A percentile compares a stretch with the other conserved stretches of the same genome.
phyloP scores from a whole-genome alignment of 2,329 filamentous ascomycete species.

The Neofusicoccum kwambonambiense region DNA sequence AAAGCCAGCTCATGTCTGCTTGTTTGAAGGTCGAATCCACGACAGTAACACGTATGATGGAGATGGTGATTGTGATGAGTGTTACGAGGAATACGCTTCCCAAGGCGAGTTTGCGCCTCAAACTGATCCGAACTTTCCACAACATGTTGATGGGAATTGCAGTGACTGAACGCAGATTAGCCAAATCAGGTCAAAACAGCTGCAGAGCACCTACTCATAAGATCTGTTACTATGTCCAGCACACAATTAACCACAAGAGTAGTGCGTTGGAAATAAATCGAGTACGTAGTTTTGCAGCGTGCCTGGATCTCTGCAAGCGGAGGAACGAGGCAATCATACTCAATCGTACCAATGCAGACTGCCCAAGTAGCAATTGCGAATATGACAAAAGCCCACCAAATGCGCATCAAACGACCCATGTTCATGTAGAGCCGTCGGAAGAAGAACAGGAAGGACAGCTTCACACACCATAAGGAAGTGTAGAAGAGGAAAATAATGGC shows the following conservation, averaged over 20 bases:
- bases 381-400: slow-evolving; percentile 19
- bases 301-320: no score
- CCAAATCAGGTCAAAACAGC: no score
- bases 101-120: not conserved
- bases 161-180: no score
- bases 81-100: slow-evolving; percentile 11
- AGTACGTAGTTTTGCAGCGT: no score
- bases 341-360: slow-evolving; percentile 9
- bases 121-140: slow-evolving; percentile 19
- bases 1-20: slow-evolving; percentile 19
- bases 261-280: no score
- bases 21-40: no score
- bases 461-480: slow-evolving; percentile 19
- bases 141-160: slow-evolving; percentile 17
- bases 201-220: not conserved
- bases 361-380: slow-evolving; percentile 13
- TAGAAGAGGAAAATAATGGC: slow-evolving; percentile 18
- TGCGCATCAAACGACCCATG: slow-evolving; percentile 2
- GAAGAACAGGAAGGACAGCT: slow-evolving; percentile 21
- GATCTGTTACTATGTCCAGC: not conserved
- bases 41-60: not conserved
- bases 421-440: slow-evolving; percentile 19
- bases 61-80: slow-evolving; percentile 5
- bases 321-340: slow-evolving; percentile 10
- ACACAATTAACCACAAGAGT: not conserved